These are phyloP conservation scores for Gossypium davidsonii DNA, from an alignment of 441 rosid species.

Conservation along the genomic window DNA sequence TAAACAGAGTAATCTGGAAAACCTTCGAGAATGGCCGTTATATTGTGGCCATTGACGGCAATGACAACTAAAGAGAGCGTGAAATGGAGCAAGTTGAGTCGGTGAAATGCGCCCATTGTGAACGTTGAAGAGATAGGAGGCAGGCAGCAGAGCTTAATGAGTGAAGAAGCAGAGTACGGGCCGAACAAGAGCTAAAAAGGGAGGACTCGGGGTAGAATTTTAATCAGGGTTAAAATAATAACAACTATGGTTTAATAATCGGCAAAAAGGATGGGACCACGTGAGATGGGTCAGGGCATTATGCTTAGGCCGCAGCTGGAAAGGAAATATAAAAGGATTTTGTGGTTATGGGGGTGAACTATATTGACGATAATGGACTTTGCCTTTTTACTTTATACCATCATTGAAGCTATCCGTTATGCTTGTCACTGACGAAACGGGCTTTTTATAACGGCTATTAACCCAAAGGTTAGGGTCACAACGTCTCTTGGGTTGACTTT, in stretches of 20 bases:
- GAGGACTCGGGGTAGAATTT: neutral
- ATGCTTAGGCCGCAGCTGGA: constrained; percentile 31
- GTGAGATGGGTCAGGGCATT: constrained; percentile 14
- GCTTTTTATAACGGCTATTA: constrained; percentile 10
- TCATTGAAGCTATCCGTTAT: neutral
- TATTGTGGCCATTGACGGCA: constrained; percentile 47
- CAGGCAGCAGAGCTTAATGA: neutral
- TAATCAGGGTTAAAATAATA: constrained; percentile 22
- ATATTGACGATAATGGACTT: constrained; percentile 18
- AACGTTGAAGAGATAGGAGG: neutral
- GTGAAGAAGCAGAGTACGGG: neutral
- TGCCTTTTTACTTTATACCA: neutral
- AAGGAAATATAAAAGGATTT: constrained; percentile 16
- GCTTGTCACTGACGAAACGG: neutral
- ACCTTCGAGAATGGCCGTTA: constrained; percentile 58
- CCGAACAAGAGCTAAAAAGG: neutral
- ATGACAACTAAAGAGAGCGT: constrained; percentile 24
- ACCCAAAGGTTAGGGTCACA: neutral
- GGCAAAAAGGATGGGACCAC: constrained; percentile 27
- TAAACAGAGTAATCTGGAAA: constrained; percentile 61
- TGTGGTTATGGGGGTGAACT: neutral
- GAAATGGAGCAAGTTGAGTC: constrained; percentile 21
- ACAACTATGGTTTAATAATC: constrained; percentile 20
- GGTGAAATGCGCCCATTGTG: constrained; percentile 26
- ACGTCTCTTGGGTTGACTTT: neutral